Conservation (phyloP, 2,329 filamentous ascomycete species). For the Aspergillus sp. region DNA sequence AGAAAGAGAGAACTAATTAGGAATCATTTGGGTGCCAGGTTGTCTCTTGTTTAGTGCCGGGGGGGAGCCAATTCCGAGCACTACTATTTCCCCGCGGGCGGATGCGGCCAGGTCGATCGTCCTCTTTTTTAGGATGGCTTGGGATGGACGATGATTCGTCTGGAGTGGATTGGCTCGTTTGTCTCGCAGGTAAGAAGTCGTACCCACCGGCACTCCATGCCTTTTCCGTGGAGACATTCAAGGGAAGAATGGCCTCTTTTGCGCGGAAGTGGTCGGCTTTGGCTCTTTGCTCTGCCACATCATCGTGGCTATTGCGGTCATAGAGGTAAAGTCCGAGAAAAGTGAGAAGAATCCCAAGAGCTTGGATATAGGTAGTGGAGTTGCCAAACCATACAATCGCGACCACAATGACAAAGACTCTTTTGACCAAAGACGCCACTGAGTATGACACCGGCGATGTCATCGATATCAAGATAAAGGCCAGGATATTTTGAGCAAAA, state of each 20-base stretch:
- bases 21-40: slow-evolving; percentile 66
- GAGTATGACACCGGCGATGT: slow-evolving; percentile 97
- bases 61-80: slow-evolving; percentile 63
- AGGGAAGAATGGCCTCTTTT: slow-evolving; percentile 64
- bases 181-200: slow-evolving; percentile 30
- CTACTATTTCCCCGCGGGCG: slow-evolving; percentile 41
- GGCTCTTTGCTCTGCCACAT: slow-evolving; percentile 81
- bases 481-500: slow-evolving; percentile 93
- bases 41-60: slow-evolving; percentile 80
- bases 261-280: slow-evolving; percentile 63
- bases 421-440: slow-evolving; percentile 92
- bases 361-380: slow-evolving; percentile 79
- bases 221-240: slow-evolving; percentile 47
- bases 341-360: slow-evolving; percentile 80
- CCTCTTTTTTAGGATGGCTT: slow-evolving; percentile 41
- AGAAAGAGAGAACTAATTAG: slow-evolving; percentile 18
- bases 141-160: slow-evolving; percentile 18
- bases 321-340: slow-evolving; percentile 94
- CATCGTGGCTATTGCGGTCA: slow-evolving; percentile 84
- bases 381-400: slow-evolving; percentile 96
- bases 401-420: slow-evolving; percentile 93
- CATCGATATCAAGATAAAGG: slow-evolving; percentile 87
- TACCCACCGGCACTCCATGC: slow-evolving; percentile 38
- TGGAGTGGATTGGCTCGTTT: slow-evolving; percentile 18
- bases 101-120: slow-evolving; percentile 45